Conservation (phyloP, 768 basidiomycete genomes). For the Podaxis sp. region DNA sequence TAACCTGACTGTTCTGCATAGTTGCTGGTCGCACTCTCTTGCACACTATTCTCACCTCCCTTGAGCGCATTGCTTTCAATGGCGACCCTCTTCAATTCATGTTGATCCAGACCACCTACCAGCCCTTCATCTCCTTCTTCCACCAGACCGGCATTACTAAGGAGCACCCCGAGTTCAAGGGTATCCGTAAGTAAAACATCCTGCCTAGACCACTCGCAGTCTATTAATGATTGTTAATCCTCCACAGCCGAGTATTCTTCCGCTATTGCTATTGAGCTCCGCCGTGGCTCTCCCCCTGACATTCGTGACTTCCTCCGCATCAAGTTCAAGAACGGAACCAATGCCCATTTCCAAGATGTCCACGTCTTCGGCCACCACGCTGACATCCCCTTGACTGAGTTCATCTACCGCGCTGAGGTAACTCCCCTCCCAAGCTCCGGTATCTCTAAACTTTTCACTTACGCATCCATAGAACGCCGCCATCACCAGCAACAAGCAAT, state of each 20-base stretch:
- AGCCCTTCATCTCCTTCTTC: conserved; percentile 89
- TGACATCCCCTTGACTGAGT: conserved; percentile 82
- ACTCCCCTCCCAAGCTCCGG: conserved; percentile 17
- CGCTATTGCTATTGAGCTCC: conserved; percentile 77
- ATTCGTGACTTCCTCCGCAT: conserved; percentile 80
- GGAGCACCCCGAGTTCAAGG: conserved; percentile 56
- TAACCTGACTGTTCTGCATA: conserved; percentile 26
- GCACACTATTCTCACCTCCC: conserved; percentile 65
- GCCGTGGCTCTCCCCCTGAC: conserved; percentile 72
- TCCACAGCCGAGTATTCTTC: conserved; percentile 67
- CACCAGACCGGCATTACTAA: conserved; percentile 65
- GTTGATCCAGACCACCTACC: conserved; percentile 81
- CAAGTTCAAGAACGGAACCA: conserved; percentile 84
- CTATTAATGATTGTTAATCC: background rate
- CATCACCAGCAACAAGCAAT: conserved; percentile 56
- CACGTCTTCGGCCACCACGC: conserved; percentile 73
- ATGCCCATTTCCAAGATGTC: conserved; percentile 59
- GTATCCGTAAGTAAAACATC: conserved; percentile 56
- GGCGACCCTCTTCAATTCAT: conserved; percentile 79
- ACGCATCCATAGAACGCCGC: conserved; percentile 40
- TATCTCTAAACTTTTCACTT: background rate
- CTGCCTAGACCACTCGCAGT: background rate
- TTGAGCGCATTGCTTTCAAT: conserved; percentile 78
- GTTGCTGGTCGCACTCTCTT: conserved; percentile 84
- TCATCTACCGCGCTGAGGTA: conserved; percentile 82